Conservation (phyloP, 2,329 filamentous ascomycete genomes). For the Achaetomium macrosporum region DNA sequence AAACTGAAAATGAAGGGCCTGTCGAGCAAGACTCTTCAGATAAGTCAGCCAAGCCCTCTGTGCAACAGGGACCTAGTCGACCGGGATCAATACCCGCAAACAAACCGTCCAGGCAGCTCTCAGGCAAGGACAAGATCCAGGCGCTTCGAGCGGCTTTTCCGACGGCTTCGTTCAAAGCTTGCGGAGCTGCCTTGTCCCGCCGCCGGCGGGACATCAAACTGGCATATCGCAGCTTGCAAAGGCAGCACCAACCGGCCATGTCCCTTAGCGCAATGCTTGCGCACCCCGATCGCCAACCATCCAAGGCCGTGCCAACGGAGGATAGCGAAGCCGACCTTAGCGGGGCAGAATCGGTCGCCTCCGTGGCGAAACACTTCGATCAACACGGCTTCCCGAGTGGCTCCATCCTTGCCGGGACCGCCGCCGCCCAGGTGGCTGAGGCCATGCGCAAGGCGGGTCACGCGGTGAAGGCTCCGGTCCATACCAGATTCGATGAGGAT, state of each 20-base stretch:
- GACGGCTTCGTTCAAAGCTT: conserved; percentile 29
- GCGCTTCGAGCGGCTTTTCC: conserved; percentile 42
- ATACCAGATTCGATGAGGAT: conserved; percentile 24
- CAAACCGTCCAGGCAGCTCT: no score
- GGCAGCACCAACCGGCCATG: not conserved
- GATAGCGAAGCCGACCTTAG: conserved; percentile 25
- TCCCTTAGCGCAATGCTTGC: conserved; percentile 5
- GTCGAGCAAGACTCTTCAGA: conserved; percentile 9
- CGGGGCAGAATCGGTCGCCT: conserved; percentile 26
- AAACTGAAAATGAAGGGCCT: conserved; percentile 12
- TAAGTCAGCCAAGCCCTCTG: not conserved
- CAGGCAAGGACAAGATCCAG: conserved; percentile 27
- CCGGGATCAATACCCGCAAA: no score
- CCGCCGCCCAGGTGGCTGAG: conserved; percentile 31
- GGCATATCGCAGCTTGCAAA: conserved; percentile 30
- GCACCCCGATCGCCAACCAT: conserved; percentile 4
- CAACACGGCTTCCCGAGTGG: conserved; percentile 36
- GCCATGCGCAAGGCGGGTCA: conserved; percentile 28
- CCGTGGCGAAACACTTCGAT: conserved; percentile 31
- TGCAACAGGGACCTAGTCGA: not conserved
- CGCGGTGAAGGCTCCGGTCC: conserved; percentile 24
- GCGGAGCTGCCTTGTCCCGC: conserved; percentile 33
- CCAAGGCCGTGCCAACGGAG: conserved; percentile 6
- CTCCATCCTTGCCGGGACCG: conserved; percentile 34
- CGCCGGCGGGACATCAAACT: conserved; percentile 32